Base-by-base conservation (phyloP, 2,329 filamentous ascomycete genomes). In the Stagonosporopsis rhizophila region DNA sequence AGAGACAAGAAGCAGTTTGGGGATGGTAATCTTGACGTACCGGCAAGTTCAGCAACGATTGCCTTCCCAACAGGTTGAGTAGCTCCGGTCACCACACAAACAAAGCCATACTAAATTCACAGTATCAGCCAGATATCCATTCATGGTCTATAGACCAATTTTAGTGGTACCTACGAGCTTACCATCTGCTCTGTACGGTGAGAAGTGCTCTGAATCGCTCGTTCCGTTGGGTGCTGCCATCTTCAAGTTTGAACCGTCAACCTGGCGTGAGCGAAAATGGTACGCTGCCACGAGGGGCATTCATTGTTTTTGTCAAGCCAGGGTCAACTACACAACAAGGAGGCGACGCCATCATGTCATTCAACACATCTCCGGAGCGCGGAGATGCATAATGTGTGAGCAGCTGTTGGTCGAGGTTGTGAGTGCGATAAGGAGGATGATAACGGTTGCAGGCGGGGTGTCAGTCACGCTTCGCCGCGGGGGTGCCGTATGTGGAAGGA, bases 51-150 rank as follows among this genome's bases (percentile, higher is more conserved):
- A 38, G 78, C 72, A 17, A 85, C 81, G 52, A 88, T 86, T 23
- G 85, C 85, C 62, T 80, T 80, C 8, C 86, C 86, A 14, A 88
- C 80, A 2, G 85, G 82, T 65, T 86, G 83, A 1, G 82, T 82
- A 22, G 85, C 84, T 14, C 85, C 85, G 0, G 85, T 87, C 5
- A 88, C 85, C 14, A 88, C 81, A 63, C 86, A 88, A 19, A 88
- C 82, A 62, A 88, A 88, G 39, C 86, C 86, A 71, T 87, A 85
- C 80, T 85, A 58, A 12, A 40, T 19, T 28, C 4, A 4, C 11
- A 20, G 5, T 15, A 38, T 56, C 23, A 55, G 46, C 27, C 25
- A 9, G 11, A 11, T 35, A 6, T 20, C 14, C 4, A 30, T 14
- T 14, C 14, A 15, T 22, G 19, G 1, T 34, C 20, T 19, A 28